These are phyloP conservation scores for Phialocephala subalpina DNA, from an alignment of 2,329 filamentous ascomycete genomes.

Conservation along the genomic window DNA sequence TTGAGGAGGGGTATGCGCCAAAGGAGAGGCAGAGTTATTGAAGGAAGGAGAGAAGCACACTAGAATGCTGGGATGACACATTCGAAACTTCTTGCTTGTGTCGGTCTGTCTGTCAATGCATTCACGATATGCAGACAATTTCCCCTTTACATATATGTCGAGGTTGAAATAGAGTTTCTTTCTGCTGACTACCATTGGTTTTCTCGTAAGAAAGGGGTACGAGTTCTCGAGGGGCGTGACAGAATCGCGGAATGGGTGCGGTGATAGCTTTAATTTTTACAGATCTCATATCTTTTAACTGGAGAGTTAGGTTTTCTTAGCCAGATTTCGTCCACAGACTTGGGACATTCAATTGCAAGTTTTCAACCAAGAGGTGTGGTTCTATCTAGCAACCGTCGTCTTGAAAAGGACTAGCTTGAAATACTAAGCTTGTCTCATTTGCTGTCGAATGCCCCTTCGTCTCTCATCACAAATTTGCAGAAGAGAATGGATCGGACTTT, in stretches of 20 bases:
- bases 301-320: no score
- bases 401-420: no score
- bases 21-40: constrained; percentile 35
- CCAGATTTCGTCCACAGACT: no score
- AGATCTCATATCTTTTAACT: no score
- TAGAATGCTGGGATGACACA: neutral
- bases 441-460: no score
- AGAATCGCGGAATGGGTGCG: no score
- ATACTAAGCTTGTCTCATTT: no score
- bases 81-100: neutral
- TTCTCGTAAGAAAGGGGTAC: neutral
- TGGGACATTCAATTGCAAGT: no score
- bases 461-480: no score
- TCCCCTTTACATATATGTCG: neutral
- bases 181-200: neutral
- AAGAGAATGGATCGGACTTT: neutral
- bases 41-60: neutral
- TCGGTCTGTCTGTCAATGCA: neutral
- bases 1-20: constrained; percentile 62
- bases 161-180: neutral
- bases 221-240: neutral
- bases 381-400: no score
- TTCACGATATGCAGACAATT: neutral
- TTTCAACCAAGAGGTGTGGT: no score
- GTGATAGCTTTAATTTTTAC: no score